These are phyloP conservation scores for Pseudogymnoascus pannorum DNA, from an alignment of 2,329 filamentous ascomycete species.

Conservation along the genomic window DNA sequence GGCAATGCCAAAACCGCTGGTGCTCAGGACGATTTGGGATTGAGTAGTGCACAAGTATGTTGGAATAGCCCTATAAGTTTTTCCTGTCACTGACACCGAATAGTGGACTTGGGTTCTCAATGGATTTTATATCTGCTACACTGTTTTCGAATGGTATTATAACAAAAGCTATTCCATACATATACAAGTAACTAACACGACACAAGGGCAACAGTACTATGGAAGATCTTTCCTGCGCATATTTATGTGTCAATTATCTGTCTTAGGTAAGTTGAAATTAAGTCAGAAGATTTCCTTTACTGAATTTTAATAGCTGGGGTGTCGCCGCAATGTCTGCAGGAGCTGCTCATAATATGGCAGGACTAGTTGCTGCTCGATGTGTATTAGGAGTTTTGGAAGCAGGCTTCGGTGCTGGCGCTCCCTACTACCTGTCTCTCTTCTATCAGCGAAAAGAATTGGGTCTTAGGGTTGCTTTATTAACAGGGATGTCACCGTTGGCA, in stretches of 20 bases:
- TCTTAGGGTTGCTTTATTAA: constrained; percentile 24
- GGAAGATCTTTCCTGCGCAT: constrained; percentile 23
- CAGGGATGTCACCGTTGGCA: constrained; percentile 28
- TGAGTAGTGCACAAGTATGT: background rate
- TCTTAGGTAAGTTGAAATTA: constrained; percentile 13
- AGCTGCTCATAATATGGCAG: constrained; percentile 45
- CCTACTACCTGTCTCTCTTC: constrained; percentile 30
- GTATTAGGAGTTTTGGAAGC: constrained; percentile 24
- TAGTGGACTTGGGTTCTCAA: constrained; percentile 15
- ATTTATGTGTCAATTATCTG: constrained; percentile 19
- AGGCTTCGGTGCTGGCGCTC: constrained; percentile 24
- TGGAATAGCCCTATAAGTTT: background rate
- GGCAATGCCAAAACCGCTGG: constrained; percentile 19
- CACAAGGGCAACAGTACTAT: constrained; percentile 17
- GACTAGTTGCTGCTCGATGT: constrained; percentile 32
- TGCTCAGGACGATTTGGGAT: constrained; percentile 9
- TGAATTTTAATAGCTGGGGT: constrained; percentile 16
- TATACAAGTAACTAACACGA: too few relatives aligned
- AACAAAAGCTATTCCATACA: too few relatives aligned
- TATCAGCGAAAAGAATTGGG: constrained; percentile 30
- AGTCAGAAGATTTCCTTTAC: background rate
- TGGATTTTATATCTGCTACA: constrained; percentile 17
- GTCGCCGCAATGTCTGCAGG: constrained; percentile 35
- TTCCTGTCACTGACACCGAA: background rate
- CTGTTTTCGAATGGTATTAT: constrained; percentile 16